Percentiles rank a stretch among this genome's conserved stretches.
Conservation (phyloP, 257 asterid species). For the Solanum tarijense region DNA sequence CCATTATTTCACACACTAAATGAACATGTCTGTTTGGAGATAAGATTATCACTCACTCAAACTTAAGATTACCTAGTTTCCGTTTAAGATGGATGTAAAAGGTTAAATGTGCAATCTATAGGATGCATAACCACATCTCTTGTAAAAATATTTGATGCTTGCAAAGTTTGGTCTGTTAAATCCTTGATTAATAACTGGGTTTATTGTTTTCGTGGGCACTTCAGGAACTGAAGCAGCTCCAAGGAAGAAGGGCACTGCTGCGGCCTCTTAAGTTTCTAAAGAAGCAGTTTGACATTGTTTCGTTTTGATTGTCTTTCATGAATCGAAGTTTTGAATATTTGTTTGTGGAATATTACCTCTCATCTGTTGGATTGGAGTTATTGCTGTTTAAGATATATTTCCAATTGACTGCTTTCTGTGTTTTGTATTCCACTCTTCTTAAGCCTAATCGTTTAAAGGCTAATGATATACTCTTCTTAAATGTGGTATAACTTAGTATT, state of each 20-base stretch:
- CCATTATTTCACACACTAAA: neutral
- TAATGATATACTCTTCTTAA: neutral
- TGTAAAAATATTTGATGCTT: neutral
- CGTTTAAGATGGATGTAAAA: neutral
- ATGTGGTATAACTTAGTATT: too few relatives aligned
- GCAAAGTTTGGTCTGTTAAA: neutral
- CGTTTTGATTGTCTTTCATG: neutral
- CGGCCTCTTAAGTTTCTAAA: neutral
- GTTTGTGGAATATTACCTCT: neutral
- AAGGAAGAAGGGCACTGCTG: conserved; percentile 22
- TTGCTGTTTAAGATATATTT: neutral
- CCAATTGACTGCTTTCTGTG: neutral
- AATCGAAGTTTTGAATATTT: neutral
- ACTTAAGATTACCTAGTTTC: neutral
- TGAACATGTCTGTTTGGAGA: neutral
- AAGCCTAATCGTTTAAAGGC: neutral
- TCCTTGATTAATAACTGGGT: neutral
- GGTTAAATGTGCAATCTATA: neutral
- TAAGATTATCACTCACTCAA: neutral
- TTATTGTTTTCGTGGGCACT: neutral
- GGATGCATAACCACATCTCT: neutral
- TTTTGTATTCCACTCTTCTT: neutral
- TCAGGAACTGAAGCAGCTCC: conserved; percentile 32
- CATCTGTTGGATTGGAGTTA: neutral
- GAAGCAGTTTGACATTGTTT: neutral